Evolutionary conservation across 345 rosid genomes (phyloP).

Genomic region (Gynandropsis gynandra): DNA sequence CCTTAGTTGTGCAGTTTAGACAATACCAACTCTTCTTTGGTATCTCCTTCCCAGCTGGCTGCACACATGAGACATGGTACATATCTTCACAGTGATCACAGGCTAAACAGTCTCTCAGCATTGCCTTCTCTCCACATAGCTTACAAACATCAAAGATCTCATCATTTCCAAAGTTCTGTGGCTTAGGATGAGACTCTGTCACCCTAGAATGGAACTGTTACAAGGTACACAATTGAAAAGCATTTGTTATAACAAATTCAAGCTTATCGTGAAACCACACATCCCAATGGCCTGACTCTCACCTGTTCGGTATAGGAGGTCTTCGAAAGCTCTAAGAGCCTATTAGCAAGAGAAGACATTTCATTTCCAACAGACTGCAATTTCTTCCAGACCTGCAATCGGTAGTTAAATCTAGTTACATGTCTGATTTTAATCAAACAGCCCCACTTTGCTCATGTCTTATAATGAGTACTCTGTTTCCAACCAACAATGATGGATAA

Average conservation of each 20-base stretch:
- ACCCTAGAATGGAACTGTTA: slow-evolving; percentile 35
- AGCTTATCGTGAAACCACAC: not conserved
- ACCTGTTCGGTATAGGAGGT: slow-evolving; percentile 51
- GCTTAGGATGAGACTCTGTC: slow-evolving; percentile 35
- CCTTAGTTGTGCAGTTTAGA: slow-evolving; percentile 46
- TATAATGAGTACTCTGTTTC: slow-evolving; percentile 10
- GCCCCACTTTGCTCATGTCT: slow-evolving; percentile 10
- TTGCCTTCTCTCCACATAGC: slow-evolving; percentile 62
- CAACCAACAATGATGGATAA: not conserved
- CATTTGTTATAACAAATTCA: slow-evolving; percentile 3
- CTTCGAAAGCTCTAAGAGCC: slow-evolving; percentile 55
- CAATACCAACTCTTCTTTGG: slow-evolving; percentile 75
- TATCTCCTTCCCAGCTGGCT: slow-evolving; percentile 58
- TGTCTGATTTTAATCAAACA: slow-evolving; percentile 5
- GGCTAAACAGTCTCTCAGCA: slow-evolving; percentile 52
- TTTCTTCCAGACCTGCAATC: slow-evolving; percentile 58
- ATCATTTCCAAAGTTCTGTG: slow-evolving; percentile 36
- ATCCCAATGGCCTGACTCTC: slow-evolving; percentile 20
- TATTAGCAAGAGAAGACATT: slow-evolving; percentile 58
- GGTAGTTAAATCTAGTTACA: slow-evolving; percentile 14
- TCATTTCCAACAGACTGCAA: slow-evolving; percentile 59
- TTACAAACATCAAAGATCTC: slow-evolving; percentile 34
- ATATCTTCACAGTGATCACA: slow-evolving; percentile 87
- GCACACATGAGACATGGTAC: slow-evolving; percentile 75
- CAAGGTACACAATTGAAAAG: slow-evolving; percentile 17